Conservation (phyloP, 176 grass and related monocot species). For the Triticum monococcum region DNA sequence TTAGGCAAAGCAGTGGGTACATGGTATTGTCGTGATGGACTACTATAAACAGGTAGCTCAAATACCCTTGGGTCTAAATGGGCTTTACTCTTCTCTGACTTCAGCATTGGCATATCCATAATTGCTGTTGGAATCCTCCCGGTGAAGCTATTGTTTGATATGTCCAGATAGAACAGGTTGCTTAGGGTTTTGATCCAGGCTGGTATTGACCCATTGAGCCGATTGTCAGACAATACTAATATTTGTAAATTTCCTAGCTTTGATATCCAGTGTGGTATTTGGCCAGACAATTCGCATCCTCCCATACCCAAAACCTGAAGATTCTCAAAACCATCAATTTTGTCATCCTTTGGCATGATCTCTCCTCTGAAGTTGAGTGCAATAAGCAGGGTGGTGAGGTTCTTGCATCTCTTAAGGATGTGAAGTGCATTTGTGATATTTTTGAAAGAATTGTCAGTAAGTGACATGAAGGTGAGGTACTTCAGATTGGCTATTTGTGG, state of each 20-base stretch:
- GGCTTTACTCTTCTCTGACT: background rate
- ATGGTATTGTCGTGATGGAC: background rate
- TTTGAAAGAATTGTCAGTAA: background rate
- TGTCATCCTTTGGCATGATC: conserved; percentile 1
- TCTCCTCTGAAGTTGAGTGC: background rate
- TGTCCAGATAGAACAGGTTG: background rate
- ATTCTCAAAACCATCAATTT: conserved; percentile 23
- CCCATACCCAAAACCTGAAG: background rate
- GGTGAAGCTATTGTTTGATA: conserved; percentile 33
- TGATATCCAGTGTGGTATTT: conserved; percentile 37
- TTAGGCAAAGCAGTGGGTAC: background rate
- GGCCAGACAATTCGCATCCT: background rate
- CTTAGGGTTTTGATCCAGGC: conserved; percentile 9
- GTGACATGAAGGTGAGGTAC: conserved; percentile 8
- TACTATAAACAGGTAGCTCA: background rate
- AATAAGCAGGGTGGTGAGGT: conserved; percentile 30
- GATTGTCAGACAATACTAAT: background rate
- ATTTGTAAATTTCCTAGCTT: conserved; percentile 18
- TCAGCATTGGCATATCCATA: conserved; percentile 9
- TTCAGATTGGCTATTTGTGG: background rate
- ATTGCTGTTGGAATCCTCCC: background rate
- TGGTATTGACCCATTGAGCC: conserved; percentile 20
- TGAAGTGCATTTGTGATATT: conserved; percentile 25
- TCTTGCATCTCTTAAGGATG: conserved; percentile 4
- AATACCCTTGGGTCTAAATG: background rate